Evolutionary conservation across 2,329 filamentous ascomycete species (phyloP), one percentile per base, ranked within the genome.

Genomic region (Xylariales sp.): DNA sequence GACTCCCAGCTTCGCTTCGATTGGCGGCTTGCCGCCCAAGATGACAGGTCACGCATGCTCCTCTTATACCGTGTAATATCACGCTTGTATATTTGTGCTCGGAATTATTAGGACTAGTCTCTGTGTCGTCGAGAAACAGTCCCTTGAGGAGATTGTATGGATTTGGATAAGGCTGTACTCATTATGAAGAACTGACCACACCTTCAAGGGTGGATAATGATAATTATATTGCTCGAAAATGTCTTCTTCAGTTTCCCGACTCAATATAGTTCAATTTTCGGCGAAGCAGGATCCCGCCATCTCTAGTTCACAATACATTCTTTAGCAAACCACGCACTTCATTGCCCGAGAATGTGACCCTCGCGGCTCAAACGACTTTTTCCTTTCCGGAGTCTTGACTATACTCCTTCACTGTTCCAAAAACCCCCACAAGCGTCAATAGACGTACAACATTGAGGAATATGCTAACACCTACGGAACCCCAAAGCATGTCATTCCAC

Each of bases 401-500:
- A 12, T 23, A n/a, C 28, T 67, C 69, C 60, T 58, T 48, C 12
- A 74, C 45, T 8, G 56, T 28, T 16, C 76, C 76, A 61, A 78
- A 78, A 36, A 53, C 67, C 1, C 75, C 77, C 46, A 72, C 28
- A 39, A 78, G 36, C 5, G 77, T 77, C 43, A 66, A 18, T 70
- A 73, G 73, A 39, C 77, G 72, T 12, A 75, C 28, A 18, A 73
- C 64, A 55, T 80, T 78, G 56, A 80, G 49, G 10, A 74, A 68
- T 3, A 59, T 64, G 53, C 76, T 77, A 1, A 64, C 75, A 2
- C 67, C 75, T 10, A 79, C 69, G 49, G 70, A 73, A 8, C 75
- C 75, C 69, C 71, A 72, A 9, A 78, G 50, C 68, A 77, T 71
- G 23, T 73, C 71, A 50, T 79, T 79, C 78, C 78, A 80, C 45